A percentile compares a stretch with the other conserved stretches of the same genome.
phyloP scores from a whole-genome alignment of 768 basidiomycete genomes.

The Boletus rufocinnamomeus region DNA sequence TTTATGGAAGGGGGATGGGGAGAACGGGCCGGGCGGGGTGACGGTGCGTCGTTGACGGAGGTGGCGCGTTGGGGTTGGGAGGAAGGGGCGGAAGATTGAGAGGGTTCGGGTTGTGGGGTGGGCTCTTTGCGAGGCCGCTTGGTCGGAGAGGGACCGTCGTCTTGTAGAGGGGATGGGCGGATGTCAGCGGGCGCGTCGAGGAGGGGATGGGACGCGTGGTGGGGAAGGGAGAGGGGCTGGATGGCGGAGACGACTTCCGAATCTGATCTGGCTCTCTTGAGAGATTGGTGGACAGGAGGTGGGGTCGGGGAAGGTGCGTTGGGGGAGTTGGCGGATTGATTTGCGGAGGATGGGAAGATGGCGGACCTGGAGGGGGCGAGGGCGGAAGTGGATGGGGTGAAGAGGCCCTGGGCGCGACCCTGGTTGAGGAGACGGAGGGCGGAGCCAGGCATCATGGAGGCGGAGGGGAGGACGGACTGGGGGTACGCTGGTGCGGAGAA shows the following conservation, averaged over 20 bases:
- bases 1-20: slow-evolving; percentile 49
- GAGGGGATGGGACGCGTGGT: slow-evolving; percentile 26
- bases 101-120: slow-evolving; percentile 37
- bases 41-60: slow-evolving; percentile 35
- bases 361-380: slow-evolving; percentile 45
- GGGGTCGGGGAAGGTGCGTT: slow-evolving; percentile 57
- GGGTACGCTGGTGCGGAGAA: slow-evolving; percentile 57
- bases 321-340: slow-evolving; percentile 47
- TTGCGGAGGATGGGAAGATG: slow-evolving; percentile 57
- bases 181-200: slow-evolving; percentile 45
- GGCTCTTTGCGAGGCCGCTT: slow-evolving; percentile 70
- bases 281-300: slow-evolving; percentile 45
- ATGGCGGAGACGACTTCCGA: slow-evolving; percentile 47
- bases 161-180: slow-evolving; percentile 47
- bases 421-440: slow-evolving; percentile 82
- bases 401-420: slow-evolving; percentile 83
- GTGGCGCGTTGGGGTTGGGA: slow-evolving; percentile 32
- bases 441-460: slow-evolving; percentile 86
- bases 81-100: slow-evolving; percentile 18
- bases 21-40: slow-evolving; percentile 44
- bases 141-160: slow-evolving; percentile 66
- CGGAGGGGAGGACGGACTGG: slow-evolving; percentile 65
- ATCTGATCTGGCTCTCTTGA: slow-evolving; percentile 69
- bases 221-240: slow-evolving; percentile 18
- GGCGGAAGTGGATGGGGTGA: slow-evolving; percentile 80